Conservation (phyloP, 768 basidiomycete genomes). For the Lactifluus hygrophoroides region DNA sequence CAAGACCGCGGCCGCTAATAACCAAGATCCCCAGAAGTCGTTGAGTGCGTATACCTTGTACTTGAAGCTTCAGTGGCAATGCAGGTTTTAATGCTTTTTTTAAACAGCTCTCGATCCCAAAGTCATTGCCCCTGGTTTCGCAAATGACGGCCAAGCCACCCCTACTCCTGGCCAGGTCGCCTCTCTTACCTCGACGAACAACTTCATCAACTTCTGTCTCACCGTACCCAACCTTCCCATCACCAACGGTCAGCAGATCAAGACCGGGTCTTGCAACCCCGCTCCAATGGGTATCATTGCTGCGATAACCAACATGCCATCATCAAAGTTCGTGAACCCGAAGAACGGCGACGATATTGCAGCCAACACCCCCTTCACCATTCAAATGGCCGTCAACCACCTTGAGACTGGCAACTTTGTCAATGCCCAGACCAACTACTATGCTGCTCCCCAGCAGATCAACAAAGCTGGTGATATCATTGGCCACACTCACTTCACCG, state of each 20-base stretch:
- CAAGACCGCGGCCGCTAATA: not conserved
- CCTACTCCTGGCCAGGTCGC: conserved; percentile 40
- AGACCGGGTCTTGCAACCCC: conserved; percentile 49
- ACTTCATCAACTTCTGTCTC: conserved; percentile 65
- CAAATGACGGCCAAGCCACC: conserved; percentile 37
- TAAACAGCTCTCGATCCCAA: conserved; percentile 33
- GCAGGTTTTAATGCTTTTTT: not conserved
- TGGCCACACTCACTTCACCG: conserved; percentile 57
- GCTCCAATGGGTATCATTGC: conserved; percentile 54
- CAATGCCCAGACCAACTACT: conserved; percentile 45
- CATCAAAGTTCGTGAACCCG: conserved; percentile 44
- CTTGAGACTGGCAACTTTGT: conserved; percentile 50
- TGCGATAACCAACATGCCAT: conserved; percentile 41
- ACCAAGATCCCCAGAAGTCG: conserved; percentile 36
- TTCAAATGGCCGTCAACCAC: conserved; percentile 39
- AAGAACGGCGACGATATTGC: conserved; percentile 37
- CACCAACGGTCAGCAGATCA: conserved; percentile 52
- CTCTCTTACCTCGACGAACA: conserved; percentile 56
- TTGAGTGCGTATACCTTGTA: conserved; percentile 25
- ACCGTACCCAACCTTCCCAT: conserved; percentile 40
- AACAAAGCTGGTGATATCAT: conserved; percentile 41
- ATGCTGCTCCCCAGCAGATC: conserved; percentile 45
- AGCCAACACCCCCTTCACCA: conserved; percentile 43
- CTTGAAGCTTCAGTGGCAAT: not conserved
- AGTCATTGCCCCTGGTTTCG: conserved; percentile 50